Evolutionary conservation across 345 rosid species (phyloP).

Genomic region (Populus deltoides): DNA sequence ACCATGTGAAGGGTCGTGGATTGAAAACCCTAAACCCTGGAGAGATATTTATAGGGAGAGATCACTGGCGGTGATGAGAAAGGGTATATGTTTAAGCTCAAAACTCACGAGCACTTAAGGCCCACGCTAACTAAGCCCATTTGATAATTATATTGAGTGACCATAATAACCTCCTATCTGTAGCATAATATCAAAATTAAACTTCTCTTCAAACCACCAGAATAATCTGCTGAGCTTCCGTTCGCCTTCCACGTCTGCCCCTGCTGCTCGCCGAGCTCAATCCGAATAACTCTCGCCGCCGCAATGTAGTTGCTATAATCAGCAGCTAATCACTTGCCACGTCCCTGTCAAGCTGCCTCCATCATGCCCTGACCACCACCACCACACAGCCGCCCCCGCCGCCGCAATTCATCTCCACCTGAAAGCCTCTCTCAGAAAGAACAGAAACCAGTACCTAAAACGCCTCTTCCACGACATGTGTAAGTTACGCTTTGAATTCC

Average conservation of each 20-base stretch:
- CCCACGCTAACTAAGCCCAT: not conserved
- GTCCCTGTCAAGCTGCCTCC: not conserved
- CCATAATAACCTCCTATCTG: not conserved
- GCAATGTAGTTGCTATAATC: not conserved
- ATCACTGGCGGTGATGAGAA: not conserved
- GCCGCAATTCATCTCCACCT: not conserved
- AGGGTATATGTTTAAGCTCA: not conserved
- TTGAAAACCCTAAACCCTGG: not conserved
- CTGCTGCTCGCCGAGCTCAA: not conserved
- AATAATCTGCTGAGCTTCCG: not conserved
- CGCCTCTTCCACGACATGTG: conserved; percentile 12
- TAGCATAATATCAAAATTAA: not conserved
- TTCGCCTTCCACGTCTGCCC: not conserved
- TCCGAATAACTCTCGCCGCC: not conserved
- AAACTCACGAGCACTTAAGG: not conserved
- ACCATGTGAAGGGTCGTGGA: not conserved
- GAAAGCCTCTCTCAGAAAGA: not conserved
- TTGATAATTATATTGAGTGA: not conserved
- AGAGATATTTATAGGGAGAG: not conserved
- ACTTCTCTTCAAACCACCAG: not conserved
- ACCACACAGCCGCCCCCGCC: too few species aligned
- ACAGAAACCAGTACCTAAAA: conserved; percentile 24
- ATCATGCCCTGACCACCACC: not conserved
- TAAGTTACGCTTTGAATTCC: conserved; percentile 4
- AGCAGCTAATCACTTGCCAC: not conserved